phyloP scores from a whole-genome alignment of 768 basidiomycete species.

The Lentinula guzmanii region DNA sequence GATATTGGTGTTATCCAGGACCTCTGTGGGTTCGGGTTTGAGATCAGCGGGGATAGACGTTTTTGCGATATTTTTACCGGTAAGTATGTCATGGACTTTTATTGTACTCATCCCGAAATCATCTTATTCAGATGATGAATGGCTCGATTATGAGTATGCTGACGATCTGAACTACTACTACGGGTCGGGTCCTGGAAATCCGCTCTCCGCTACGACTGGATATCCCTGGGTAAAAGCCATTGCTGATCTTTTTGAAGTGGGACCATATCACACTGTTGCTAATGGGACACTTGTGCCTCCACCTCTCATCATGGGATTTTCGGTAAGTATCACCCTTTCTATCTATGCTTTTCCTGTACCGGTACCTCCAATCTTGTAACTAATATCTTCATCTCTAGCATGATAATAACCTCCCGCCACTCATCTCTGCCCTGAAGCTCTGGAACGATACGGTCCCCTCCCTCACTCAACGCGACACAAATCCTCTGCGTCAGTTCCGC shows the following conservation, averaged over 20 bases:
- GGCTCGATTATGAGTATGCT: conserved; percentile 40
- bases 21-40: conserved; percentile 34
- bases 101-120: conserved; percentile 8
- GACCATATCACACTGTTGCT: conserved; percentile 18
- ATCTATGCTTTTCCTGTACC: conserved; percentile 10
- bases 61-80: conserved; percentile 37
- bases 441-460: conserved; percentile 27
- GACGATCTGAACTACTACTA: conserved; percentile 42
- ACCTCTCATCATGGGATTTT: conserved; percentile 36
- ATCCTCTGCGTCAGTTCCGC: conserved; percentile 27
- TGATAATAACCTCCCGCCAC: conserved; percentile 37
- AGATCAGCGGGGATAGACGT: conserved; percentile 29
- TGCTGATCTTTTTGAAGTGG: conserved; percentile 27
- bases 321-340: conserved; percentile 20
- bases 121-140: conserved; percentile 24
- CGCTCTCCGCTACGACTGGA: conserved; percentile 30
- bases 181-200: conserved; percentile 40
- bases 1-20: conserved; percentile 40
- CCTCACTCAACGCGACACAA: conserved; percentile 24
- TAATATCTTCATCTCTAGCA: conserved; percentile 30
- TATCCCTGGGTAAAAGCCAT: conserved; percentile 35
- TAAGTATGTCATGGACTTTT: conserved; percentile 4
- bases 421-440: conserved; percentile 35
- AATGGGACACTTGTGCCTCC: conserved; percentile 28
- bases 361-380: conserved; percentile 8